Evolutionary conservation across 73 alveolate genomes (phyloP), one percentile per base, ranked within the genome.

Genomic region (Blepharisma stoltei): DNA sequence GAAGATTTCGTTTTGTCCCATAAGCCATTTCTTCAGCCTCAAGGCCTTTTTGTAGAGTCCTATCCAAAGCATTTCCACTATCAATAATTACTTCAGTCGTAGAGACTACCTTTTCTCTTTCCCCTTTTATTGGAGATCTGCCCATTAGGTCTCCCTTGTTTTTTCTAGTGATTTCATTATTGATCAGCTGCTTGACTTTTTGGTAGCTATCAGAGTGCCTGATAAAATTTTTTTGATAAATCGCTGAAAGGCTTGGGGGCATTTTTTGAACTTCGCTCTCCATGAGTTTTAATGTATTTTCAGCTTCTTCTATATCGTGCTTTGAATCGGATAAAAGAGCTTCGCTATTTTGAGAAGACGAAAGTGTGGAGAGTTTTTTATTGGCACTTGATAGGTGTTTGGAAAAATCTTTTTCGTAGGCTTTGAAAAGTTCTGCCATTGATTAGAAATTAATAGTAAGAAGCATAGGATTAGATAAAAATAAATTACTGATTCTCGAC

Each of bases 341-440:
- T 1, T 60, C 73, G 18, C 23, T n/a, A 20, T 60, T 60, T 25
- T 14, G 18, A 14, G 73, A 60, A 20, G 48, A 18, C 45, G 14
- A n/a, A 60, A 14, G 23, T n/a, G 46, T 25, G 14, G 73, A 14
- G 46, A 60, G 14, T 5, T 60, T 60, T 38, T 60, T 60, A 38
- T 60, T 60, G 73, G 14, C 46, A 14, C 37, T 60, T 1, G 73
- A 14, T 8, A 60, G 46, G 45, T 60, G 37, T 38, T 25, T 60
- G 38, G 23, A 18, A 25, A 60, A 60, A n/a, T 60, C 73, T 60
- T 60, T n/a, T 60, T 60, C 73, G 45, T 60, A 60, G 47, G 46
- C 73, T 60, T 60, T 60, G 48, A 25, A n/a, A 25, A 60, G 73
- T 60, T 60, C 73, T n/a, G 23, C 73, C 73, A 60, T 60, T 60